A percentile compares a stretch with the other conserved stretches of the same genome.
These are phyloP conservation scores for Thalassiosira oceanica DNA, from an alignment of 352 stramenopile genomes.

Conservation along the genomic window DNA sequence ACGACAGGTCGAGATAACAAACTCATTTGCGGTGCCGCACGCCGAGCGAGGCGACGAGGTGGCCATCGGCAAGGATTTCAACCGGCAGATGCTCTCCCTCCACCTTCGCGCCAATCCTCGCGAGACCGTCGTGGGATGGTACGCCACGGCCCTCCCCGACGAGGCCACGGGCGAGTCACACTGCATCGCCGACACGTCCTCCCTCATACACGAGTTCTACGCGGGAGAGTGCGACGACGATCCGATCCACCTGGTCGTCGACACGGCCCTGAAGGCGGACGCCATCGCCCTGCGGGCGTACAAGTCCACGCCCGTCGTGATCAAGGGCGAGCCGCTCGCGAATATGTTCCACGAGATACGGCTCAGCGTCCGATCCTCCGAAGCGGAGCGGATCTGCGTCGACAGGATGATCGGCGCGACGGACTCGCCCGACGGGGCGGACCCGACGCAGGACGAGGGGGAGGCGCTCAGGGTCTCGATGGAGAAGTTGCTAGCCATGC, in stretches of 20 bases:
- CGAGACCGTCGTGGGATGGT: conserved; percentile 96
- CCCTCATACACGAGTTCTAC: conserved; percentile 98
- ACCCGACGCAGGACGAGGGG: conserved; percentile 37
- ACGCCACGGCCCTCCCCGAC: conserved; percentile 78
- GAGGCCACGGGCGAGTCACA: conserved; percentile 41
- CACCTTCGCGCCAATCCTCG: conserved; percentile 91
- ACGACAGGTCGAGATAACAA: conserved; percentile 86
- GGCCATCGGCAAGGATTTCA: conserved; percentile 96
- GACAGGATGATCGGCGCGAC: conserved; percentile 81
- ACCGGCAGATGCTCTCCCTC: conserved; percentile 95
- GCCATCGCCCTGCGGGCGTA: conserved; percentile 89
- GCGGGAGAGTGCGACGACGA: conserved; percentile 86
- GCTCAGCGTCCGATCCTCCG: conserved; percentile 87
- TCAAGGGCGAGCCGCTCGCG: conserved; percentile 88
- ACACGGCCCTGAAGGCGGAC: conserved; percentile 87
- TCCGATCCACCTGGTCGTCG: conserved; percentile 90
- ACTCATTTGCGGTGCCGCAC: conserved; percentile 95
- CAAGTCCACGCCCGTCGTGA: conserved; percentile 86
- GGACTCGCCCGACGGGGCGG: conserved; percentile 42
- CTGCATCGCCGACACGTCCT: conserved; percentile 90
- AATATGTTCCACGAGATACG: conserved; percentile 88
- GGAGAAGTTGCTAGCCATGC: conserved; percentile 87
- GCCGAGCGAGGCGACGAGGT: conserved; percentile 93
- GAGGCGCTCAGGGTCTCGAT: conserved; percentile 82
- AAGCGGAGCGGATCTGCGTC: conserved; percentile 90